Percentiles rank a stretch among this genome's conserved stretches.
phyloP scores from a whole-genome alignment of 371 early-diverging fungal species.

The Sporodiniella umbellata region DNA sequence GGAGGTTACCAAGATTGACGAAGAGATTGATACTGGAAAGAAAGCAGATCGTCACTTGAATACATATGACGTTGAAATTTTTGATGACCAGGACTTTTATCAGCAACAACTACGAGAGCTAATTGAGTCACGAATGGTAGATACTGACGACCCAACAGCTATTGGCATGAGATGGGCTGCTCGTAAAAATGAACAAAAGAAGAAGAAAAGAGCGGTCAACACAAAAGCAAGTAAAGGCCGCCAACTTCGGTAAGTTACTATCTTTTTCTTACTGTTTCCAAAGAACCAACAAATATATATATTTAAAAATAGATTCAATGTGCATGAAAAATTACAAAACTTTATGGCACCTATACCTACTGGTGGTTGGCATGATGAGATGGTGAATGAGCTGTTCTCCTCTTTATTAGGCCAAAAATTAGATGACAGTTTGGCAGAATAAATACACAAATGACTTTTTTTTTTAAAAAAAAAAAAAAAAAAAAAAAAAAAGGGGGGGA shows the following conservation, averaged over 20 bases:
- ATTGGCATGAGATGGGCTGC: slow-evolving; percentile 84
- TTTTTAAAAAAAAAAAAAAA: too few species aligned
- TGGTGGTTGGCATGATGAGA: slow-evolving; percentile 88
- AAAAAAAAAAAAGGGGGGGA: too few species aligned
- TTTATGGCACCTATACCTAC: slow-evolving; percentile 93
- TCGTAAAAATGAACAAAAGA: slow-evolving; percentile 65
- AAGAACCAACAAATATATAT: too few species aligned
- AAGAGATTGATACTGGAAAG: slow-evolving; percentile 20
- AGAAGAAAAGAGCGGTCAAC: slow-evolving; percentile 70
- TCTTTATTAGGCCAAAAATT: slow-evolving; percentile 73
- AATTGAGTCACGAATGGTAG: slow-evolving; percentile 89
- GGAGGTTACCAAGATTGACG: slow-evolving; percentile 2
- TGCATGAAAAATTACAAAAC: slow-evolving; percentile 91
- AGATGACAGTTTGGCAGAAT: slow-evolving; percentile 13
- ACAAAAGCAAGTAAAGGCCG: slow-evolving; percentile 92
- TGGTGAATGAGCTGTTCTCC: slow-evolving; percentile 84
- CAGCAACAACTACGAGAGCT: slow-evolving; percentile 88
- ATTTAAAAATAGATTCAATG: slow-evolving; percentile 80
- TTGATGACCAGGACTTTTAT: slow-evolving; percentile 96
- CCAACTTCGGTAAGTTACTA: slow-evolving; percentile 56
- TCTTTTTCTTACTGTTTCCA: background rate
- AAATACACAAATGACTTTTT: too few species aligned
- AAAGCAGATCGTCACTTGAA: slow-evolving; percentile 63
- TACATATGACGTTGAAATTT: slow-evolving; percentile 81
- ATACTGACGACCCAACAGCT: slow-evolving; percentile 79